Conservation (phyloP, 2,329 filamentous ascomycete species). For the Fonsecaea pedrosoi region DNA sequence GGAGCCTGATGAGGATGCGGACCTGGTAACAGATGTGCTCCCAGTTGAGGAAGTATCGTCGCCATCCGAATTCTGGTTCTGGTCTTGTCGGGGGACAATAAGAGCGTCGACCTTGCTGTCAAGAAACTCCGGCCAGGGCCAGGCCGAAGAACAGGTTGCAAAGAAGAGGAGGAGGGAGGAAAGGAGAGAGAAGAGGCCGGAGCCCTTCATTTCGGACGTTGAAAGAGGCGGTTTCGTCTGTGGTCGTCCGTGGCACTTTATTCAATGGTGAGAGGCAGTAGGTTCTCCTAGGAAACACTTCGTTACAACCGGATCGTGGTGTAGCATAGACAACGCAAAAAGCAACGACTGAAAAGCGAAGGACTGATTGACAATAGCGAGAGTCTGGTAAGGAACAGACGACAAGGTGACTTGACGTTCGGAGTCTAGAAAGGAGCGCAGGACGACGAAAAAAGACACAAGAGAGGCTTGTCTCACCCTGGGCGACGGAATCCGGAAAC, state of each 20-base stretch:
- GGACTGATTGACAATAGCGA: conserved; percentile 4
- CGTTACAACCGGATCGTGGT: not conserved
- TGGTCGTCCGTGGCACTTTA: not conserved
- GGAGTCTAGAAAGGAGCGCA: conserved; percentile 19
- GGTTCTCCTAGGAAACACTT: conserved; percentile 1
- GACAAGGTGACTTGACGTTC: not conserved
- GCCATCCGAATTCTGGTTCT: conserved; percentile 9
- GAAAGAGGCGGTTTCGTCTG: conserved; percentile 8
- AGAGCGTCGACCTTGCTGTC: conserved; percentile 36
- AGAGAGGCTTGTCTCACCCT: conserved; percentile 28
- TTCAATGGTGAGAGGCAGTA: not conserved
- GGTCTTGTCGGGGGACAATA: conserved; percentile 39
- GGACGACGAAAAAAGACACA: conserved; percentile 10
- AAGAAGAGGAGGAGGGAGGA: conserved; percentile 40
- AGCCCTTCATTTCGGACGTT: conserved; percentile 33
- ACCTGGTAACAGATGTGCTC: conserved; percentile 16
- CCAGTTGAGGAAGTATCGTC: conserved; percentile 14
- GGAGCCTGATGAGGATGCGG: conserved; percentile 17
- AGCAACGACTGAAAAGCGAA: conserved; percentile 13
- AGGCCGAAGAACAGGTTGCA: conserved; percentile 41
- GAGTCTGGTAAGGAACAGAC: conserved; percentile 8
- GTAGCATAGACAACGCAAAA: not conserved
- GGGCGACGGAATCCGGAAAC: conserved; percentile 28
- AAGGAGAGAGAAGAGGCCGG: conserved; percentile 34
- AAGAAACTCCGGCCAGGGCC: conserved; percentile 44